phyloP scores from a whole-genome alignment of 768 basidiomycete species.

The Leccinellum rugosiceps region DNA sequence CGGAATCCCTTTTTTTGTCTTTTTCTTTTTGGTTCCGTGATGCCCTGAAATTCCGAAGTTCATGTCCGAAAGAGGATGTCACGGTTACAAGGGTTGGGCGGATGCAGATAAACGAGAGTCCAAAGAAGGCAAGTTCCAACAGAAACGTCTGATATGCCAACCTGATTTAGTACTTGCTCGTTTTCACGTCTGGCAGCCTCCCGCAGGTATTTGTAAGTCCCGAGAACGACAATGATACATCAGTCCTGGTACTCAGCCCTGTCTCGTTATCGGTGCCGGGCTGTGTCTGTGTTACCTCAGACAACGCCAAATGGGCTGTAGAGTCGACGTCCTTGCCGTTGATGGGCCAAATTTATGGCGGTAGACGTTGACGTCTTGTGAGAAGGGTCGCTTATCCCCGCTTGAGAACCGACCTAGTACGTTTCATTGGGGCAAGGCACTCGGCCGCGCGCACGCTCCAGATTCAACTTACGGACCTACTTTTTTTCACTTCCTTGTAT shows the following conservation, averaged over 20 bases:
- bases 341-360: not conserved
- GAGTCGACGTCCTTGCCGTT: not conserved
- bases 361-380: conserved; percentile 5
- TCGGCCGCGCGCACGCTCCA: not conserved
- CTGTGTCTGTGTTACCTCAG: conserved; percentile 14
- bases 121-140: conserved; percentile 26
- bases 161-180: conserved; percentile 13
- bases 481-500: conserved; percentile 12
- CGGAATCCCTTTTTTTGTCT: not conserved
- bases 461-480: not conserved
- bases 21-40: not conserved
- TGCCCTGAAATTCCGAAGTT: not conserved
- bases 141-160: conserved; percentile 29
- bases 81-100: conserved; percentile 6
- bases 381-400: conserved; percentile 3
- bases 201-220: not conserved
- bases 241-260: conserved; percentile 3
- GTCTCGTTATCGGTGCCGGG: conserved; percentile 14
- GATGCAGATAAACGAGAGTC: conserved; percentile 16
- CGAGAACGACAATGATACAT: conserved; percentile 9
- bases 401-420: not conserved
- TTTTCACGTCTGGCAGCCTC: conserved; percentile 17
- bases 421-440: conserved; percentile 5
- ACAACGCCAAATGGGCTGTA: not conserved
- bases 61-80: conserved; percentile 4